A percentile compares a stretch with the other conserved stretches of the same genome.
Evolutionary conservation across 139 green algal genomes (phyloP).

Genomic region (Tetratostichococcus sp.): DNA sequence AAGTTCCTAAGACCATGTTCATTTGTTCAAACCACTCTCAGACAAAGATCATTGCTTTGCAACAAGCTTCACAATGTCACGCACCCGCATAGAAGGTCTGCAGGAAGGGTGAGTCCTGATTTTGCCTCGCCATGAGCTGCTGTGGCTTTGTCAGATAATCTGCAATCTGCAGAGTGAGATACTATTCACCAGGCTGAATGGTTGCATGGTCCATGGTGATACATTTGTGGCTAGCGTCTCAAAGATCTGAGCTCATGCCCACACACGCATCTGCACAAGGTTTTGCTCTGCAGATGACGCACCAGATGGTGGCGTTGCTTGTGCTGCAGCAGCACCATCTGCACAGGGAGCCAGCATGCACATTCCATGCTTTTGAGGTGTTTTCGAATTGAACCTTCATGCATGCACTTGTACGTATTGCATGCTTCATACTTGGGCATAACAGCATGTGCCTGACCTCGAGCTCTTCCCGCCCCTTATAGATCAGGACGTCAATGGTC

Average conservation of each 20-base stretch:
- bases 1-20: no score
- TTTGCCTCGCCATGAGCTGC: conserved; percentile 1
- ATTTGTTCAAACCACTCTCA: no score
- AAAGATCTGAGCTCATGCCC: neutral
- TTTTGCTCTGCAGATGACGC: neutral
- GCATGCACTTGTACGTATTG: neutral
- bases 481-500: conserved; percentile 76
- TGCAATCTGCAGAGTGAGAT: conserved; percentile 12
- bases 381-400: neutral
- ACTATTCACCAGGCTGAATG: neutral
- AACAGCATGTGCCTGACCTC: conserved; percentile 43
- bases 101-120: conserved; percentile 29
- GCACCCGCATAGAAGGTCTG: conserved; percentile 31
- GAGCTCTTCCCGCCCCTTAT: conserved; percentile 83
- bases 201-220: neutral
- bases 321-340: conserved; percentile 77
- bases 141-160: conserved; percentile 28
- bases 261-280: no score
- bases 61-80: no score
- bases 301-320: conserved; percentile 84
- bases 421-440: neutral
- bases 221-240: neutral
- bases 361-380: neutral
- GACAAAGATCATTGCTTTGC: no score
- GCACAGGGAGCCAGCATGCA: conserved; percentile 2